A percentile compares a stretch with the other conserved stretches of the same genome.
These are phyloP conservation scores for Solanum rostratum DNA, from an alignment of 257 asterid species.

Conservation along the genomic window DNA sequence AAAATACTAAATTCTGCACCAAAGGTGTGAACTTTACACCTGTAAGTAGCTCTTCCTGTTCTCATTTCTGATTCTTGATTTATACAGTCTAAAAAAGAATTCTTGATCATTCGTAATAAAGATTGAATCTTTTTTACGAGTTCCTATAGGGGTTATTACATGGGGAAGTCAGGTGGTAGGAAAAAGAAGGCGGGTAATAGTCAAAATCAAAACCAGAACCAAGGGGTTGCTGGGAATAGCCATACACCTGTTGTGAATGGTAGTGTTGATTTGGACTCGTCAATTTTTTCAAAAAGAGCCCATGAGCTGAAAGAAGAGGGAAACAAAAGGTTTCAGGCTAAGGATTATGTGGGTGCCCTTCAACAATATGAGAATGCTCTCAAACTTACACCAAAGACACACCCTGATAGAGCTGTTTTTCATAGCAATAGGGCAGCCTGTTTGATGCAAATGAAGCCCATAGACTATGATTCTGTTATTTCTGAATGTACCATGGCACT, in stretches of 20 bases:
- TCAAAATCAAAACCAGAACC: slow-evolving; percentile 22
- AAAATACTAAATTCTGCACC: background rate
- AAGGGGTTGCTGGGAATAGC: slow-evolving; percentile 18
- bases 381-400: slow-evolving; percentile 60
- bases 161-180: slow-evolving; percentile 96
- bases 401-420: slow-evolving; percentile 85
- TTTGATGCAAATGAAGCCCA: slow-evolving; percentile 94
- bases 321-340: slow-evolving; percentile 65
- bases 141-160: slow-evolving; percentile 6
- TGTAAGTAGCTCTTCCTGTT: slow-evolving; percentile 24
- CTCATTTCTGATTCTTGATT: background rate
- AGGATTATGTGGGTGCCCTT: slow-evolving; percentile 73
- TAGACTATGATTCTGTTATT: slow-evolving; percentile 73
- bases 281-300: slow-evolving; percentile 63
- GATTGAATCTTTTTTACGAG: background rate
- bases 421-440: slow-evolving; percentile 97
- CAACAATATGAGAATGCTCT: slow-evolving; percentile 74
- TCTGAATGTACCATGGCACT: slow-evolving; percentile 72
- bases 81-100: background rate
- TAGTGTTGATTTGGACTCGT: slow-evolving; percentile 42
- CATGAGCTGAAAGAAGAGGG: slow-evolving; percentile 96
- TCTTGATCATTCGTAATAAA: background rate
- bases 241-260: slow-evolving; percentile 51
- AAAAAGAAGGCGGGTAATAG: slow-evolving; percentile 54
- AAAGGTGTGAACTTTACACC: slow-evolving; percentile 1